Evolutionary conservation across 1,284 basidiomycete species (phyloP).

Genomic region (Sporisorium iseilematis-ciliati): DNA sequence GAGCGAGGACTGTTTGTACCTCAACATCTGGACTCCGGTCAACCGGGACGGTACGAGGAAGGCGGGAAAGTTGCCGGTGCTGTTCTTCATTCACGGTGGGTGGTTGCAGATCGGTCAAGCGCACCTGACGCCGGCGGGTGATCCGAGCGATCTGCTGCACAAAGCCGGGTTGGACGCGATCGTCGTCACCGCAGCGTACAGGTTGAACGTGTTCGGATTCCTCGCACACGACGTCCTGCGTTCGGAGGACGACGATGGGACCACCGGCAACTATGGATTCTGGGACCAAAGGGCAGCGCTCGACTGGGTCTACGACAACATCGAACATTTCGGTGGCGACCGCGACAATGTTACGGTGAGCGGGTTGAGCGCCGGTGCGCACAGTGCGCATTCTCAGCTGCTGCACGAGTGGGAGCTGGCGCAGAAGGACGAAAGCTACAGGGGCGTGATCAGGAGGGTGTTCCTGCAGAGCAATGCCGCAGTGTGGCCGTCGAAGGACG

Average conservation of each 20-base stretch:
- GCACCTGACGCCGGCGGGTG: conserved; percentile 13
- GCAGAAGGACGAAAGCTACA: conserved; percentile 17
- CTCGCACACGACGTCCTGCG: conserved; percentile 37
- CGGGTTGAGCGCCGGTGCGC: conserved; percentile 68
- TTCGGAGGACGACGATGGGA: conserved; percentile 22
- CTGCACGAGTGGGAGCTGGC: conserved; percentile 60
- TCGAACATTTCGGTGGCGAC: conserved; percentile 64
- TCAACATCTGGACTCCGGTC: conserved; percentile 49
- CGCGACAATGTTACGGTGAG: conserved; percentile 63
- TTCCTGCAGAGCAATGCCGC: conserved; percentile 53
- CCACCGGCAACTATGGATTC: conserved; percentile 55
- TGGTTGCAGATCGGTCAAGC: conserved; percentile 53
- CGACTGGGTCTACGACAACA: conserved; percentile 62
- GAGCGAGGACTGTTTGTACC: conserved; percentile 54
- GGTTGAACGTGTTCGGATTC: conserved; percentile 55
- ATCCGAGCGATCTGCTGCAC: conserved; percentile 41
- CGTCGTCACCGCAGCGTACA: conserved; percentile 46
- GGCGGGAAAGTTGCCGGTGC: conserved; percentile 28
- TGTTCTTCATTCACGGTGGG: conserved; percentile 53
- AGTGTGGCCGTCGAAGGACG: conserved; percentile 40
- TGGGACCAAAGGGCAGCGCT: conserved; percentile 55
- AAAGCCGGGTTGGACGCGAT: conserved; percentile 27
- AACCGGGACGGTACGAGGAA: conserved; percentile 3
- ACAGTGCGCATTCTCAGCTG: conserved; percentile 67
- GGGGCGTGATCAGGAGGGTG: conserved; percentile 37